Evolutionary conservation across 202 grass and related monocot genomes (phyloP).

Genomic region (Musa balbisiana): DNA sequence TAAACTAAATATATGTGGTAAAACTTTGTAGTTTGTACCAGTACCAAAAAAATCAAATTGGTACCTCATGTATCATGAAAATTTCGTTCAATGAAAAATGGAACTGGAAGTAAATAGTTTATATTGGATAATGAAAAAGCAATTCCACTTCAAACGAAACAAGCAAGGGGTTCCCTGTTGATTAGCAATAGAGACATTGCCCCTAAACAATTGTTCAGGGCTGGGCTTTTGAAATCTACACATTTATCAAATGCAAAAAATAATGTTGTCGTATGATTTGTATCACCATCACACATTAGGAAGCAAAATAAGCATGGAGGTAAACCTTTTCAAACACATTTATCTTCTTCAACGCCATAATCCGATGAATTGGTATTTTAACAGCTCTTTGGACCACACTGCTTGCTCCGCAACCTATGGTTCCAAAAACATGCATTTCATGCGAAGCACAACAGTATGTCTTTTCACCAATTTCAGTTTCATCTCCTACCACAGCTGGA

Average conservation of each 20-base stretch:
- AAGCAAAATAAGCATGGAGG: constrained; percentile 11
- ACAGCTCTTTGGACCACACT: constrained; percentile 87
- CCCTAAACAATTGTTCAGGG: neutral
- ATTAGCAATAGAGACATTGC: too few relatives aligned
- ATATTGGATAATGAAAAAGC: too few relatives aligned
- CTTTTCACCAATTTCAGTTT: constrained; percentile 53
- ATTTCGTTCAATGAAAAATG: too few relatives aligned
- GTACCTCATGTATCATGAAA: too few relatives aligned
- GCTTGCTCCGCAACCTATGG: constrained; percentile 88
- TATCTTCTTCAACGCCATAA: constrained; percentile 90
- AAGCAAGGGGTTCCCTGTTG: neutral
- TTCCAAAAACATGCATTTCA: constrained; percentile 92
- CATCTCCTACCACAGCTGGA: constrained; percentile 31
- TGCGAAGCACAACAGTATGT: constrained; percentile 79
- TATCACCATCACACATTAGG: neutral
- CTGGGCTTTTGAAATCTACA: neutral
- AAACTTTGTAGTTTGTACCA: too few relatives aligned
- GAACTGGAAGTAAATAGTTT: too few relatives aligned
- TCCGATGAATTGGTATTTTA: constrained; percentile 68
- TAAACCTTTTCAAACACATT: constrained; percentile 90
- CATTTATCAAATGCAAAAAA: neutral
- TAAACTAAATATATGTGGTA: too few relatives aligned
- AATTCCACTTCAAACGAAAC: neutral
- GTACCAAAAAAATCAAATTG: too few relatives aligned
- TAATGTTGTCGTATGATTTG: neutral